Evolutionary conservation across 2,329 filamentous ascomycete genomes (phyloP), one percentile per base, ranked within the genome.

Genomic region (Eutypa lata): DNA sequence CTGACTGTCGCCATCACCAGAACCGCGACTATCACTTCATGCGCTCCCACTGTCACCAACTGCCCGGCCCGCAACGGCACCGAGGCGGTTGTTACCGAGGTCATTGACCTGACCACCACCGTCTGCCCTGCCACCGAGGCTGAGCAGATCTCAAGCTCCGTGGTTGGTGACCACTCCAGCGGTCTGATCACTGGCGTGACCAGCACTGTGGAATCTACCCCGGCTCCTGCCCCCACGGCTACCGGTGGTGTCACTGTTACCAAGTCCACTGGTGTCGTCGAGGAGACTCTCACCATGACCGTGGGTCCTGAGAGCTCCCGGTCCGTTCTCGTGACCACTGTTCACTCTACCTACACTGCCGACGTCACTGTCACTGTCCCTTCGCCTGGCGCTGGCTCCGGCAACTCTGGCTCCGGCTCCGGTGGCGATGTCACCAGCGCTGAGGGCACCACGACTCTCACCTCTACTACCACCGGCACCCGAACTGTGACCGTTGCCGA

Each of bases 51-150:
- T n/a, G 56, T 69, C 52, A 68, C 67, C 10, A 66, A 69, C 66
- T 68, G 66, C 66, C 67, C 67, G 16, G 63, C 54, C 40, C 55
- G 50, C 52, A 66, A 65, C 61, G 60, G 57, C 56, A 63, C 60
- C 46, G 61, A 61, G 14, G 62, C 59, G 33, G 60, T 67, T 5
- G 64, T 70, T 35, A 72, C 71, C 18, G 65, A 71, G 61, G 66
- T 70, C 42, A 62, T 72, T 37, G 63, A 68, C 33, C 55, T 70
- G 28, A 71, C 68, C 50, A 72, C 69, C 16, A 70, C 66, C 16
- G 60, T 72, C 48, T 73, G 70, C 63, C 70, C 71, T 14, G 68
- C 71, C 8, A 63, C 65, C 33, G 68, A 61, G 3, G 65, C 60
- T 14, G 57, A 63, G 38, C 63, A 61, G 28, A 55, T 68, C 49